Evolutionary conservation across 164 flowering plant species (phyloP), one percentile per base, ranked within the genome.

Genomic region (Brasenia schreberi): DNA sequence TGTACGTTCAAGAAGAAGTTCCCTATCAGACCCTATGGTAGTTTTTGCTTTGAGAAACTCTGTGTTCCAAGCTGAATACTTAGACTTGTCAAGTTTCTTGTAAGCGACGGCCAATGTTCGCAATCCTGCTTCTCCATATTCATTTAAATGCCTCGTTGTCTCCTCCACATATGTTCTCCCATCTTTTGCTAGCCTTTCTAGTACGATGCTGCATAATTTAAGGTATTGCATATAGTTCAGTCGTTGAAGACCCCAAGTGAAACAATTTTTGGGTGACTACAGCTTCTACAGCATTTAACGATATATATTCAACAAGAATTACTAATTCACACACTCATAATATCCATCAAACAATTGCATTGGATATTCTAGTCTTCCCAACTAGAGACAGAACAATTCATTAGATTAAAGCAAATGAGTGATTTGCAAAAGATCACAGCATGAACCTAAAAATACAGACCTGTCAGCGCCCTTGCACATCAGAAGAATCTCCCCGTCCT

Each of bases 391-490:
- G 27, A 23, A 23, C 27, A 23, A 23, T 23, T 23, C 27, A 23
- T 23, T 23, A 23, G 27, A 23, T 23, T 23, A 23, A 23, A 23
- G 27, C 27, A 23, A 23, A 23, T 23, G 27, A 23, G 27, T 23
- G 27, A 23, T 23, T 23, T 23, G 2, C 27, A 23, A 23, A 23
- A 23, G 27, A 23, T 23, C 27, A 23, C 27, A 23, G 27, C 27
- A 23, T 23, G 27, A 45, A 45, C 12, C 53, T 1, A 7, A n/a
- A 5, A 3, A 71, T 58, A 65, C 83, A 74, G 59, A 92, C 98
- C 95, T 92, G 83, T 92, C 98, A 65, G 98, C 98, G 61, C 98
- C 98, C 83, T 92, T 92, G 80, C 95, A 90, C 39, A 92, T 65
- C 43, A 92, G 87, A 71, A 89, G 71, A 74, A 90, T 78, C 73